These are phyloP conservation scores for Blastobotrys americana DNA, from an alignment of 805 yeast species.

Conservation along the genomic window DNA sequence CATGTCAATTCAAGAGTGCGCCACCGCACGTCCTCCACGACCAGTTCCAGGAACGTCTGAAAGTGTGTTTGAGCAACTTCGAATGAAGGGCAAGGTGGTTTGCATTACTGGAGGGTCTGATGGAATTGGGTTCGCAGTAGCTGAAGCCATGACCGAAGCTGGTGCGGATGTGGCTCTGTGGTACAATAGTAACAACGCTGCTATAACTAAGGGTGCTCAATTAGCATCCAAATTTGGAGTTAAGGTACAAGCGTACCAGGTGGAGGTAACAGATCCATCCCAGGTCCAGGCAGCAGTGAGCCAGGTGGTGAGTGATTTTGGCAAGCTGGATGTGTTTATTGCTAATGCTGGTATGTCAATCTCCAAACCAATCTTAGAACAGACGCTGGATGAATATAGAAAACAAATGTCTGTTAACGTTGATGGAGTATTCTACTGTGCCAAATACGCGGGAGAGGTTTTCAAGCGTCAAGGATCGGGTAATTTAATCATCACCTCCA, in stretches of 20 bases:
- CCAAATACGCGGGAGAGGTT: conserved; percentile 67
- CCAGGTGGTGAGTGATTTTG: conserved; percentile 59
- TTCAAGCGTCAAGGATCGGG: conserved; percentile 50
- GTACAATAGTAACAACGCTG: conserved; percentile 46
- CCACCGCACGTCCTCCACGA: too few species aligned
- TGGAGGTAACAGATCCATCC: conserved; percentile 41
- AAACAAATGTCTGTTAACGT: conserved; percentile 63
- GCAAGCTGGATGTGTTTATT: conserved; percentile 60
- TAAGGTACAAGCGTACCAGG: conserved; percentile 56
- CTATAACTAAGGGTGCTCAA: conserved; percentile 51
- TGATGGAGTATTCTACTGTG: conserved; percentile 64
- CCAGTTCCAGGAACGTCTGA: conserved; percentile 45
- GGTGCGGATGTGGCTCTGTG: conserved; percentile 77
- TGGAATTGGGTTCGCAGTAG: conserved; percentile 77
- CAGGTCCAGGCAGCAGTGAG: conserved; percentile 44
- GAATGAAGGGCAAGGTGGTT: conserved; percentile 74
- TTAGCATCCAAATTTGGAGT: conserved; percentile 53
- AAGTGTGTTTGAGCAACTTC: conserved; percentile 59
- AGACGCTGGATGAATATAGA: conserved; percentile 65
- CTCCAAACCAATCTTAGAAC: conserved; percentile 69
- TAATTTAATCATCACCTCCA: conserved; percentile 73
- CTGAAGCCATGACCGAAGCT: conserved; percentile 76
- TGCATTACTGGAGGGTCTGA: conserved; percentile 78
- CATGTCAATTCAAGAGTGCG: too few species aligned
- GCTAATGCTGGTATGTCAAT: conserved; percentile 85